Evolutionary conservation across 2,329 filamentous ascomycete species (phyloP).

Genomic region (Colletotrichum tropicale): DNA sequence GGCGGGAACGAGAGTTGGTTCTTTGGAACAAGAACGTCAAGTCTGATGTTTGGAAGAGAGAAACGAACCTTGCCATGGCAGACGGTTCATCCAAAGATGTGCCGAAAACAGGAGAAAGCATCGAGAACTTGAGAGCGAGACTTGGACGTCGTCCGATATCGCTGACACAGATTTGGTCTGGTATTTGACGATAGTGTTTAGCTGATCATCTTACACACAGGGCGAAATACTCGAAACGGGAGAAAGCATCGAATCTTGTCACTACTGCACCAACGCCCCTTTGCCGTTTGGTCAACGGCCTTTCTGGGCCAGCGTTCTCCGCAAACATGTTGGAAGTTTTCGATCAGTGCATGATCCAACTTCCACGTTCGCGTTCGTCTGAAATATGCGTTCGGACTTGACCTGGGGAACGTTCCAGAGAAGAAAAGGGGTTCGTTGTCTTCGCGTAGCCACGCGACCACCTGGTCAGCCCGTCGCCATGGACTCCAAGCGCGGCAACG

Average conservation of each 20-base stretch:
- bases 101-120: slow-evolving; percentile 17
- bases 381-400: not conserved
- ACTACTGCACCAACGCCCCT: slow-evolving; percentile 11
- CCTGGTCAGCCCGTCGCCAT: not conserved
- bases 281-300: not conserved
- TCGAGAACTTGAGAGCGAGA: not conserved
- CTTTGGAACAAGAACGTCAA: not conserved
- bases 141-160: slow-evolving; percentile 15
- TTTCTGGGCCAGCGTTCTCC: not conserved
- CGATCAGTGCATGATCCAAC: not conserved
- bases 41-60: not conserved
- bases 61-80: not conserved
- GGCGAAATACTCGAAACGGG: slow-evolving; percentile 3
- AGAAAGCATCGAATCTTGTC: slow-evolving; percentile 14
- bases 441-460: not conserved
- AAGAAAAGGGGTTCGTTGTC: not conserved
- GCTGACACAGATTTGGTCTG: slow-evolving; percentile 8
- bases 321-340: not conserved
- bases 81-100: slow-evolving; percentile 9
- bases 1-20: not conserved
- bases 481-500: not conserved
- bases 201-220: slow-evolving; percentile 4
- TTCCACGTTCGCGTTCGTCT: slow-evolving; percentile 13
- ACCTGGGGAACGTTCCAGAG: slow-evolving; percentile 2
- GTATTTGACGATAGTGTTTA: not conserved